Evolutionary conservation across 2,329 filamentous ascomycete genomes (phyloP).

Genomic region (Fusarium sp.): DNA sequence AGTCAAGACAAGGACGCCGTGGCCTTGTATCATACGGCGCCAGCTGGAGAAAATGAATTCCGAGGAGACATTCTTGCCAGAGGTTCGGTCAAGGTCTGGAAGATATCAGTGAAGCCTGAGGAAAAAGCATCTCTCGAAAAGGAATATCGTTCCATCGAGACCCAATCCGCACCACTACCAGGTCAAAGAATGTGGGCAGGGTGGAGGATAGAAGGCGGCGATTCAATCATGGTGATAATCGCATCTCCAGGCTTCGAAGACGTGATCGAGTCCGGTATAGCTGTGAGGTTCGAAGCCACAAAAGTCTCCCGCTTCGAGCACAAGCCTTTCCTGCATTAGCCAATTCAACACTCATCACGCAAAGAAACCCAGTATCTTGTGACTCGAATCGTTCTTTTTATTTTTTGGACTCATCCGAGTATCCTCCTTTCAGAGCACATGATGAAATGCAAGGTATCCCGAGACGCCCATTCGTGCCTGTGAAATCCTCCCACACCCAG

Average conservation of each 20-base stretch:
- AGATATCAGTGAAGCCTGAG: constrained; percentile 44
- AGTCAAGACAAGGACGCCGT: constrained; percentile 45
- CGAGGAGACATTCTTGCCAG: constrained; percentile 38
- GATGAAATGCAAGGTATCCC: constrained; percentile 64
- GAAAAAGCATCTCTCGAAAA: constrained; percentile 47
- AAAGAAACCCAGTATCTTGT: constrained; percentile 15
- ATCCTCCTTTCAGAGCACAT: constrained; percentile 52
- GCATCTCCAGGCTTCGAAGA: constrained; percentile 50
- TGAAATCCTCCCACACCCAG: constrained; percentile 47
- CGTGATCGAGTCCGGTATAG: constrained; percentile 43
- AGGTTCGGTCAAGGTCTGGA: constrained; percentile 49
- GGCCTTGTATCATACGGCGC: constrained; percentile 54
- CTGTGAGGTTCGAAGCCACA: constrained; percentile 27
- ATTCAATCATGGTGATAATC: constrained; percentile 53
- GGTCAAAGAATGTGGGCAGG: constrained; percentile 50
- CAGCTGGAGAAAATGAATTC: constrained; percentile 43
- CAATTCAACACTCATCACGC: constrained; percentile 21
- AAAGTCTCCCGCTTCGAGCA: constrained; percentile 37
- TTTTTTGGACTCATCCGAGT: constrained; percentile 51
- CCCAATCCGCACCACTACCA: constrained; percentile 43
- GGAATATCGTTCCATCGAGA: constrained; percentile 48
- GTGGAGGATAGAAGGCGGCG: constrained; percentile 53
- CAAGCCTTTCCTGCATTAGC: constrained; percentile 39
- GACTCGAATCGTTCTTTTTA: constrained; percentile 49
- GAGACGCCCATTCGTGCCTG: constrained; percentile 63